Percentiles rank a stretch among this genome's conserved stretches.
Conservation (phyloP, 1,284 basidiomycete species). For the Ustilago trichophora region DNA sequence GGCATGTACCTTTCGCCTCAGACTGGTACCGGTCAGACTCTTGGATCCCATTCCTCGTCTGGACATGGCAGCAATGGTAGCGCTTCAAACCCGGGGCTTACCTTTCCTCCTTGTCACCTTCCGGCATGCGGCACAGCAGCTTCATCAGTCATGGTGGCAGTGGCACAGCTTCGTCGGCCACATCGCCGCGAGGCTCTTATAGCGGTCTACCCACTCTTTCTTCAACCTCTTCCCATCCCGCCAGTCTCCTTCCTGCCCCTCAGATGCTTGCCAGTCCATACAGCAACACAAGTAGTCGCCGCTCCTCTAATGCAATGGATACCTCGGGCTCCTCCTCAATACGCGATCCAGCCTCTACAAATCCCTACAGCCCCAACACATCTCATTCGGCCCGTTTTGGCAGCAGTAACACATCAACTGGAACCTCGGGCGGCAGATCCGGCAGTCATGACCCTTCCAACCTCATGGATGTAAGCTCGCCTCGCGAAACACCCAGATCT, state of each 20-base stretch:
- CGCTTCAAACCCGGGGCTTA: slow-evolving; percentile 6
- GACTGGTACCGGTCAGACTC: slow-evolving; percentile 8
- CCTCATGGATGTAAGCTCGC: slow-evolving; percentile 39
- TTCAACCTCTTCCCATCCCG: slow-evolving; percentile 21
- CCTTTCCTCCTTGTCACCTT: slow-evolving; percentile 28
- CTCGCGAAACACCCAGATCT: slow-evolving; percentile 19
- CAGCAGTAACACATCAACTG: slow-evolving; percentile 9
- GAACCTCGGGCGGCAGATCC: neutral
- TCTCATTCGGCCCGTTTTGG: slow-evolving; percentile 26
- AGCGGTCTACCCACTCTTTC: slow-evolving; percentile 33
- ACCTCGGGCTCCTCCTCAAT: slow-evolving; percentile 41
- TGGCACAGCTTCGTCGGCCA: slow-evolving; percentile 1
- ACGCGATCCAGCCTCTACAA: slow-evolving; percentile 16
- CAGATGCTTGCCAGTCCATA: slow-evolving; percentile 38
- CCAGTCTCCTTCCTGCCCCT: slow-evolving; percentile 29
- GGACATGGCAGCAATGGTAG: slow-evolving; percentile 27
- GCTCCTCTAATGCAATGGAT: slow-evolving; percentile 48
- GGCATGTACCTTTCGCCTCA: slow-evolving; percentile 47
- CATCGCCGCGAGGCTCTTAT: slow-evolving; percentile 27
- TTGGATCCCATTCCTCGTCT: slow-evolving; percentile 17
- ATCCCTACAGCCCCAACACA: slow-evolving; percentile 43
- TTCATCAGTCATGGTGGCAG: slow-evolving; percentile 26
- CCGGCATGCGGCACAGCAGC: slow-evolving; percentile 41
- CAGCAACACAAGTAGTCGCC: slow-evolving; percentile 37
- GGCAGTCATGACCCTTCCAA: slow-evolving; percentile 21